Evolutionary conservation across 2,329 filamentous ascomycete species (phyloP), one percentile per base, ranked within the genome.

Genomic region (Taxawa tesnikishii): DNA sequence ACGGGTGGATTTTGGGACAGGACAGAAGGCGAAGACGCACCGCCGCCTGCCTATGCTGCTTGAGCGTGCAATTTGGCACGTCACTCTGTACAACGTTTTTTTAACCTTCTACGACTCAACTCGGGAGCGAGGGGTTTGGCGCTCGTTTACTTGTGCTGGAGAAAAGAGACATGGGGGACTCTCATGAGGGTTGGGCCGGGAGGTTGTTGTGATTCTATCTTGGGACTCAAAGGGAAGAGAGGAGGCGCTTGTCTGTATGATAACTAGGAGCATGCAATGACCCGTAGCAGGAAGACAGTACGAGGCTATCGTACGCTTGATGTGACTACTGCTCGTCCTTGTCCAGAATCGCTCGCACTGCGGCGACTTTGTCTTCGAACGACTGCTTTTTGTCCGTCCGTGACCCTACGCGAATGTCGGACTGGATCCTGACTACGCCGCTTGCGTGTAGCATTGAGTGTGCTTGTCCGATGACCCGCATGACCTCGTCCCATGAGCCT

Each of bases 401-500:
- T 16, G 80, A 80, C 1, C 88, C 88, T 26, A 85, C 76, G 9
- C 88, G 68, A 61, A 96, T 87, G 51, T 88, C 85, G 16, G 77
- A 82, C 64, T 96, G 88, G 25, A 96, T 81, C 33, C 90, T 67
- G 38, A 81, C 67, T 19, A 84, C 72, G n/a, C 84, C 84, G 38
- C 74, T 70, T 38, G 74, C 60, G 51, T 93, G 85, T 14, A 93
- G 72, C 28, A 83, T 63, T 2, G 70, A 69, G 59, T 93, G 85
- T 3, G 82, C 83, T 60, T 88, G 82, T n/a, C 85, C 85, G 43
- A 93, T 81, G 16, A 87, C 68, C 34, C 63, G 67, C 69, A 93
- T 85, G 37, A 93, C 85, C 18, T 81, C 73, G 43, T 92, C 82
- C 88, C 90, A 96, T 25, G 75, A 70, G 3, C 88, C 90, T 63